phyloP scores from a whole-genome alignment of 2,329 filamentous ascomycete genomes.

The Lachnellula cervina region DNA sequence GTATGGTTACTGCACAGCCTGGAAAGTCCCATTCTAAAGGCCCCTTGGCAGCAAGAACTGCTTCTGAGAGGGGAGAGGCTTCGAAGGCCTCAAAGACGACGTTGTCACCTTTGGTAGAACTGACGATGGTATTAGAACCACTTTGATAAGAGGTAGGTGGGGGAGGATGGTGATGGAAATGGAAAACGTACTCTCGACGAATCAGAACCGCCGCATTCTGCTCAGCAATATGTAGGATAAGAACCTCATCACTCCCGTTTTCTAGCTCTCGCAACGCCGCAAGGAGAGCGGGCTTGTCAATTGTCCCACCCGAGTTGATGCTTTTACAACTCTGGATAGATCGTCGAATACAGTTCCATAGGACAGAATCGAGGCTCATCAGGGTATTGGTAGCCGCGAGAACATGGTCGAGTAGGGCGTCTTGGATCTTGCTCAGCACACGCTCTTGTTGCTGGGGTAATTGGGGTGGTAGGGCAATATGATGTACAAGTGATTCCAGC shows the following conservation, averaged over 20 bases:
- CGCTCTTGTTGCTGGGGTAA: slow-evolving; percentile 19
- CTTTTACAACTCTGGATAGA: slow-evolving; percentile 8
- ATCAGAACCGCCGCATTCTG: slow-evolving; percentile 47
- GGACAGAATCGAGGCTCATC: too few relatives aligned
- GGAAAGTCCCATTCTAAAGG: slow-evolving; percentile 58
- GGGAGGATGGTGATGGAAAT: too few relatives aligned
- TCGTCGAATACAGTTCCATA: slow-evolving; percentile 7
- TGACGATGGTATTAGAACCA: too few relatives aligned
- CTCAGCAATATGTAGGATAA: slow-evolving; percentile 42
- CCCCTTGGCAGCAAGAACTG: slow-evolving; percentile 46
- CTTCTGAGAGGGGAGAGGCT: slow-evolving; percentile 47
- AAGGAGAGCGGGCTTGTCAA: slow-evolving; percentile 25
- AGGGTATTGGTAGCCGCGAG: slow-evolving; percentile 1
- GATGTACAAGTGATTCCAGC: slow-evolving; percentile 18
- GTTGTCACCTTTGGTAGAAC: slow-evolving; percentile 8
- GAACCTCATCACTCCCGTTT: slow-evolving; percentile 14
- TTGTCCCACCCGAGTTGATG: slow-evolving; percentile 12
- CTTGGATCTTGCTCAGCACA: slow-evolving; percentile 5
- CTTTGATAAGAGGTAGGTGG: too few relatives aligned
- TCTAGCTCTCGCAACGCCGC: slow-evolving; percentile 28
- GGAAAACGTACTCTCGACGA: slow-evolving; percentile 29
- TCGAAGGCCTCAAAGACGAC: slow-evolving; percentile 58
- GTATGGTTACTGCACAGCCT: slow-evolving; percentile 44
- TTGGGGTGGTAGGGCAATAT: slow-evolving; percentile 17
- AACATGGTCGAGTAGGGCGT: slow-evolving; percentile 5